Evolutionary conservation across 441 rosid species (phyloP).

Genomic region (Pelargonium australe): DNA sequence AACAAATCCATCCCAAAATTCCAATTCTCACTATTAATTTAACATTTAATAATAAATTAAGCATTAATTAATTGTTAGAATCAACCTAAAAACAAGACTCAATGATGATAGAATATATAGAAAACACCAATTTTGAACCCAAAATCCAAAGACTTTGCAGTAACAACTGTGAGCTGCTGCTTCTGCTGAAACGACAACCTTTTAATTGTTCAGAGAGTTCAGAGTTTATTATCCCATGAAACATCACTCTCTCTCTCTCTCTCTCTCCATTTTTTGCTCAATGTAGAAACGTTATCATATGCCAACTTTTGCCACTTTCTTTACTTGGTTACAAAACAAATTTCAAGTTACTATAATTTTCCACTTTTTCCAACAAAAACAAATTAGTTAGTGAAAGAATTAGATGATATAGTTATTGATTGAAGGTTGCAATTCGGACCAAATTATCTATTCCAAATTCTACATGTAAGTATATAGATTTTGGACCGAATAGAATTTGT

Average conservation of each 20-base stretch:
- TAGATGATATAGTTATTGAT: too few relatives aligned
- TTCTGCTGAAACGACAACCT: slow-evolving; percentile 13
- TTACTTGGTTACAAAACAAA: slow-evolving; percentile 26
- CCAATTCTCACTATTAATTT: too few relatives aligned
- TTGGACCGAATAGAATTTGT: too few relatives aligned
- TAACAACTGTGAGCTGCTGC: neutral
- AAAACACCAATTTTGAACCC: slow-evolving; percentile 30
- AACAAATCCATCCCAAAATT: slow-evolving; percentile 28
- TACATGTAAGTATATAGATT: too few relatives aligned
- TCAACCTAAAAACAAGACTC: too few relatives aligned
- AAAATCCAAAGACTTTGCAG: slow-evolving; percentile 19
- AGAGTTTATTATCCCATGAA: slow-evolving; percentile 36
- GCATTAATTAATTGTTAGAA: too few relatives aligned
- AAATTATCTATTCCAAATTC: too few relatives aligned
- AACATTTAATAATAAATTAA: too few relatives aligned
- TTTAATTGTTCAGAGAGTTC: slow-evolving; percentile 26
- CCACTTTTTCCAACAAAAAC: slow-evolving; percentile 20
- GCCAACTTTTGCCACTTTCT: slow-evolving; percentile 17
- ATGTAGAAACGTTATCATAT: slow-evolving; percentile 19
- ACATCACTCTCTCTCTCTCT: slow-evolving; percentile 32
- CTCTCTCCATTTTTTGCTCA: slow-evolving; percentile 19
- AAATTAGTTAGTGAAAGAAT: too few relatives aligned
- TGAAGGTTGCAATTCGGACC: too few relatives aligned
- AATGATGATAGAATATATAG: slow-evolving; percentile 45
- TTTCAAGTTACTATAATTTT: slow-evolving; percentile 4